phyloP scores from a whole-genome alignment of 345 rosid species.

The Populus simonii region DNA sequence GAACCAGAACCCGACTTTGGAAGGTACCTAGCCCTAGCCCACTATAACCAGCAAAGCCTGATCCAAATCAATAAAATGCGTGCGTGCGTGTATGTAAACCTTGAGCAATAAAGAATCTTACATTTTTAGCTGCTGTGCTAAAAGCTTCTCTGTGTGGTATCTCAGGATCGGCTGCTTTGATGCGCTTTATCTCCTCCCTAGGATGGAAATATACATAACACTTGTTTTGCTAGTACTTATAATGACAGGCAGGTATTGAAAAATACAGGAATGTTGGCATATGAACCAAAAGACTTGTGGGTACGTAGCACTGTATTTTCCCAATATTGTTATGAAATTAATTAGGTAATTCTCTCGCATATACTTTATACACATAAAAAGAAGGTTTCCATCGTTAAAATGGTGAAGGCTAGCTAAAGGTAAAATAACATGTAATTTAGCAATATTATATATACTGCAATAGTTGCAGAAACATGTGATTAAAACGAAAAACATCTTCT shows the following conservation, averaged over 20 bases:
- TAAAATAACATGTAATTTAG: background rate
- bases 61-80: too few species aligned
- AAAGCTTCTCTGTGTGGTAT: slow-evolving; percentile 97
- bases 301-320: background rate
- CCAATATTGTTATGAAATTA: background rate
- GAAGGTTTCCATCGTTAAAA: background rate
- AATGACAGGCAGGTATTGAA: background rate
- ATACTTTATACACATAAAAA: background rate
- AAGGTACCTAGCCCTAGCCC: slow-evolving; percentile 74
- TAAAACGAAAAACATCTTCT: background rate
- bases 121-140: slow-evolving; percentile 95
- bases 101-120: slow-evolving; percentile 23
- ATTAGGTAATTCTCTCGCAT: background rate
- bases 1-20: slow-evolving; percentile 69
- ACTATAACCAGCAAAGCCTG: background rate
- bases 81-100: too few species aligned
- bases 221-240: background rate
- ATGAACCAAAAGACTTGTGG: background rate
- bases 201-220: background rate
- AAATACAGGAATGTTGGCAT: background rate
- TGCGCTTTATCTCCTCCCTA: slow-evolving; percentile 98
- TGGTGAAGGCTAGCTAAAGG: background rate
- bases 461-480: background rate
- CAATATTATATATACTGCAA: background rate
- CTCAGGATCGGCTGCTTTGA: slow-evolving; percentile 92